phyloP scores from a whole-genome alignment of 176 grass and related monocot genomes.

The Eragrostis curvula region DNA sequence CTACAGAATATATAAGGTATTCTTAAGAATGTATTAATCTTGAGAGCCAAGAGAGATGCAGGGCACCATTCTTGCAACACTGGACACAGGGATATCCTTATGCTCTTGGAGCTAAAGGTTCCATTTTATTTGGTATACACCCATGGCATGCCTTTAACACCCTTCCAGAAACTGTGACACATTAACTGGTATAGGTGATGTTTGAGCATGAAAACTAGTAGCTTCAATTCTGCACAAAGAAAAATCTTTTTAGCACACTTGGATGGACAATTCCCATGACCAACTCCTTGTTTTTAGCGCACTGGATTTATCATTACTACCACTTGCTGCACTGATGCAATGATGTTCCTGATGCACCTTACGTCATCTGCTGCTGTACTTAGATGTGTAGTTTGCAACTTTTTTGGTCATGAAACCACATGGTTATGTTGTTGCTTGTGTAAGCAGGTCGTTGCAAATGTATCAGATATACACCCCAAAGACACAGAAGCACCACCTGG shows the following conservation, averaged over 20 bases:
- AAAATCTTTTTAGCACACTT: too few relatives aligned
- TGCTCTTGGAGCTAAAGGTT: background rate
- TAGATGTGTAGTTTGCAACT: conserved; percentile 11
- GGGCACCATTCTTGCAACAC: background rate
- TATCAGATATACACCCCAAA: conserved; percentile 72
- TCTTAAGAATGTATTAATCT: background rate
- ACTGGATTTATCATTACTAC: too few relatives aligned
- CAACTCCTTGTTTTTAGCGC: too few relatives aligned
- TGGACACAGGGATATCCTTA: background rate
- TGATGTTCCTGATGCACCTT: background rate
- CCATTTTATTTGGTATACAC: background rate
- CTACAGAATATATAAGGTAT: background rate
- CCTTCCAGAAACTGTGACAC: background rate
- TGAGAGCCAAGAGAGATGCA: background rate
- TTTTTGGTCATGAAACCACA: conserved; percentile 30
- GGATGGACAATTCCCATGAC: too few relatives aligned
- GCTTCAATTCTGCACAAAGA: background rate
- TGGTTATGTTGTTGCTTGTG: conserved; percentile 37
- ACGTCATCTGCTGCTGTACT: conserved; percentile 7
- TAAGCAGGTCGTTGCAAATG: conserved; percentile 51
- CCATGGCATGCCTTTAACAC: background rate
- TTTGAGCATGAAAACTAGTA: background rate
- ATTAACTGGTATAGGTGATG: background rate
- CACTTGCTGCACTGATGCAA: conserved; percentile 9
- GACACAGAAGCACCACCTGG: conserved; percentile 81